These are phyloP conservation scores for Kuraishia cidri DNA, from an alignment of 805 yeast genomes.

Conservation along the genomic window DNA sequence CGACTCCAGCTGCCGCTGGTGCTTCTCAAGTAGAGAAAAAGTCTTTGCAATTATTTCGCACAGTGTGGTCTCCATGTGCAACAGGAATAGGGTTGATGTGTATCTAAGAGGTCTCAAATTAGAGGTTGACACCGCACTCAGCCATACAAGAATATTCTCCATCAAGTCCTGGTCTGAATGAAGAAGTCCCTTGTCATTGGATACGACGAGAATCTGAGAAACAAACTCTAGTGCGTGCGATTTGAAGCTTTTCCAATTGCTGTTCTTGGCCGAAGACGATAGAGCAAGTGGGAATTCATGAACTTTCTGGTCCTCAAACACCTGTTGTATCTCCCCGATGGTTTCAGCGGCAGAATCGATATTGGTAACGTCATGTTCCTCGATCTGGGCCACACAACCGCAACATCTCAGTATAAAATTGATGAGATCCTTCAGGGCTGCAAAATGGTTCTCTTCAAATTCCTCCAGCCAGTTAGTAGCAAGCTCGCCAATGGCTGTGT, in stretches of 20 bases:
- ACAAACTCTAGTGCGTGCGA: slow-evolving; percentile 49
- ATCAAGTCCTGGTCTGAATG: slow-evolving; percentile 36
- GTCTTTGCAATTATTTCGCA: slow-evolving; percentile 37
- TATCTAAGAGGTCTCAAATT: slow-evolving; percentile 64
- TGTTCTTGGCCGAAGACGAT: slow-evolving; percentile 28
- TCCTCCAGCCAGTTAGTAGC: slow-evolving; percentile 52
- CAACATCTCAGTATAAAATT: slow-evolving; percentile 63
- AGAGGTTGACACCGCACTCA: slow-evolving; percentile 62
- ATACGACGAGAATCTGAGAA: slow-evolving; percentile 34
- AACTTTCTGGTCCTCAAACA: slow-evolving; percentile 47
- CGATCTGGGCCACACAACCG: slow-evolving; percentile 62
- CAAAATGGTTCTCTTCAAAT: slow-evolving; percentile 31
- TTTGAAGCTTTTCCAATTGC: slow-evolving; percentile 38
- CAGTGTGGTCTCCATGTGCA: slow-evolving; percentile 51
- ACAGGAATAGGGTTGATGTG: slow-evolving; percentile 50
- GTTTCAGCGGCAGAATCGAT: slow-evolving; percentile 57
- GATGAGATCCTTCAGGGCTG: slow-evolving; percentile 51
- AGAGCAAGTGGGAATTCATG: slow-evolving; percentile 62
- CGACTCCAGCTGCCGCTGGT: slow-evolving; percentile 30
- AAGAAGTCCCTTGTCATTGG: slow-evolving; percentile 56
- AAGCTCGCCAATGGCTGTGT: slow-evolving; percentile 38
- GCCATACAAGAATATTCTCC: slow-evolving; percentile 63
- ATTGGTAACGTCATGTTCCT: slow-evolving; percentile 61
- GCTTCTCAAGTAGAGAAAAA: slow-evolving; percentile 27
- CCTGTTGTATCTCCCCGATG: slow-evolving; percentile 58